These are phyloP conservation scores for Aspergillus uvarum DNA, from an alignment of 2,329 filamentous ascomycete species.

Conservation along the genomic window DNA sequence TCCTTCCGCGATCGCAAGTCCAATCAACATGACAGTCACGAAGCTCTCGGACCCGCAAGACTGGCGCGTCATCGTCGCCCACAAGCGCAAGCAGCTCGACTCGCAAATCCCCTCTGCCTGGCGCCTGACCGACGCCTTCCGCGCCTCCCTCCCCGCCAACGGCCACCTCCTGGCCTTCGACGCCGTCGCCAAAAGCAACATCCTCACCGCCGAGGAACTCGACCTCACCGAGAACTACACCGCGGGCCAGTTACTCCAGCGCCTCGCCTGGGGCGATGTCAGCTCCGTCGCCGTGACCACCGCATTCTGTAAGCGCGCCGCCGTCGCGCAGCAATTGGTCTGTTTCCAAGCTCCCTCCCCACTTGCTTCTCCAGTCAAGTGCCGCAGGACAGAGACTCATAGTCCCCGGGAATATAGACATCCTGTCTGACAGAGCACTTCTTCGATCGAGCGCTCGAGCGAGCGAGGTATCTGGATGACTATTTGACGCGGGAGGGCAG, in stretches of 20 bases:
- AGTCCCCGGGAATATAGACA: constrained; percentile 11
- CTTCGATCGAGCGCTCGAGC: constrained; percentile 36
- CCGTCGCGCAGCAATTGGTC: constrained; percentile 39
- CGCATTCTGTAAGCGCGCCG: constrained; percentile 43
- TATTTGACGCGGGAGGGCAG: constrained; percentile 30
- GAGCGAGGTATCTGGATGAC: constrained; percentile 39
- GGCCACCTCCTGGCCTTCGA: constrained; percentile 23
- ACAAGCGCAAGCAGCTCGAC: constrained; percentile 32
- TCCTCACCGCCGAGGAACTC: constrained; percentile 49
- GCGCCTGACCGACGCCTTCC: constrained; percentile 22
- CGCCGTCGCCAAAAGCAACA: constrained; percentile 35
- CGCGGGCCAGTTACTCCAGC: constrained; percentile 20
- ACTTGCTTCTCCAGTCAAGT: not conserved
- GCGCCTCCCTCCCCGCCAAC: constrained; percentile 10
- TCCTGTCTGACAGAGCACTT: constrained; percentile 42
- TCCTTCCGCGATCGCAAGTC: not conserved
- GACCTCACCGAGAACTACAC: constrained; percentile 44
- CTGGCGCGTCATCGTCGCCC: constrained; percentile 24
- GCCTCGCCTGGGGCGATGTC: constrained; percentile 20
- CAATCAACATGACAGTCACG: not conserved
- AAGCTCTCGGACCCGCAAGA: not conserved
- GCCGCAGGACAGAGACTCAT: not conserved
- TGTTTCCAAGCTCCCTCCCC: not conserved
- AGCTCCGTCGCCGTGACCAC: constrained; percentile 25
- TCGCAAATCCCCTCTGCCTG: constrained; percentile 36